Base-by-base conservation (phyloP, 192 early-diverging fungal species). In the Podila epigama region DNA sequence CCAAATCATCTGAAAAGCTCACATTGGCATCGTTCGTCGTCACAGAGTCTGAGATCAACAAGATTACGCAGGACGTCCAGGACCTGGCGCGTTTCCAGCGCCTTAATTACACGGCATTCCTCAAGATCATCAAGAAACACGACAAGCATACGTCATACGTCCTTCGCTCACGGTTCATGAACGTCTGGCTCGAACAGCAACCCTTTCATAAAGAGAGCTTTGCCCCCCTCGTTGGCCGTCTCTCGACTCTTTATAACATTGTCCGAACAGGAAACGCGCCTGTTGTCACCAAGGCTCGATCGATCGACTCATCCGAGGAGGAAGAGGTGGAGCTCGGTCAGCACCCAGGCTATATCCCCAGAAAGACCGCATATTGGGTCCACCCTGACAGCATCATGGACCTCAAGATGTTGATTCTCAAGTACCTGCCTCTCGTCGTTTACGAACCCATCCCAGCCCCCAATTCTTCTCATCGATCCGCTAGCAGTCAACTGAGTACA, bases 121-220 rank as follows among this genome's bases (percentile, higher is more conserved):
- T 90, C 48, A 91, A 96, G 83, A 96, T 97, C 64, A 84, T 98
- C 77, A 98, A 98, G 81, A 98, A 98, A 79, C 97, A 98, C 79
- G 97, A 98, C 84, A 92, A 94, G 67, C 92, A 95, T 78, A 93
- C 95, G 16, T 67, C 82, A 66, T 68, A 81, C 66, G 89, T 85
- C 13, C 84, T 97, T 41, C 84, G 91, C 78, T 82, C 91, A 44
- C 58, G 92, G 84, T 89, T 92, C 69, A 84, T 88, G 86, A 85
- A 86, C 79, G 79, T 89, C 44, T 48, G 44, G 61, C 82, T 98
- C 63, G 92, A 94, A 83, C 83, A 72, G 63, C 82, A 87, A 16
- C 89, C 92, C 4, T 96, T 96, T 73, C 91, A 90, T 79, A 90
- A 90, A 67, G 88, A 94, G 60, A 89, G 91, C 65, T 96, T 94